phyloP scores from a whole-genome alignment of 2,329 filamentous ascomycete species.

The Aspergillus aculeatus region DNA sequence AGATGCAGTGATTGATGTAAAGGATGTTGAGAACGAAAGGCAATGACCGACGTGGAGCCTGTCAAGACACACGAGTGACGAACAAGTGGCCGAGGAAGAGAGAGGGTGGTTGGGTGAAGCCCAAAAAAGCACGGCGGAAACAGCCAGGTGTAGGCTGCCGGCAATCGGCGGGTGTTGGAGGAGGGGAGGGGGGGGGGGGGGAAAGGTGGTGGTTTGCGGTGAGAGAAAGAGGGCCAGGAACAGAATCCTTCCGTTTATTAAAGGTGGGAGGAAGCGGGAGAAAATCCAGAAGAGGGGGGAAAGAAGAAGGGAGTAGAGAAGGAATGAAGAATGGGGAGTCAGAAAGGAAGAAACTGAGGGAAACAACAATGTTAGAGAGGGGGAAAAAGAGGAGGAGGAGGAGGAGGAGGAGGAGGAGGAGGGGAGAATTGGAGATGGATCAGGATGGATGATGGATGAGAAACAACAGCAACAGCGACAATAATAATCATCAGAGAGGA shows the following conservation, averaged over 20 bases:
- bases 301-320: constrained; percentile 1
- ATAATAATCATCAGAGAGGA: too few species aligned
- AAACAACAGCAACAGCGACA: too few species aligned
- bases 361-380: background rate
- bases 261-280: background rate
- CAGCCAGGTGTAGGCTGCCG: constrained; percentile 20
- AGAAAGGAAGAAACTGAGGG: constrained; percentile 5
- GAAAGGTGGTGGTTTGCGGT: constrained; percentile 6
- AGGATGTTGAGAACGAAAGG: constrained; percentile 15
- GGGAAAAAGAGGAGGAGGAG: background rate
- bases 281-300: constrained; percentile 2
- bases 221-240: constrained; percentile 7
- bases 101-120: constrained; percentile 12
- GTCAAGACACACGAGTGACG: constrained; percentile 15
- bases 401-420: background rate
- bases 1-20: background rate
- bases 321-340: background rate
- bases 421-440: background rate
- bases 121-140: constrained; percentile 15
- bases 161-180: constrained; percentile 30
- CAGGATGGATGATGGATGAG: too few species aligned
- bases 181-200: constrained; percentile 2
- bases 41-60: constrained; percentile 23
- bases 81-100: constrained; percentile 16
- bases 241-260: background rate